These are phyloP conservation scores for Halophytophthora polymorphica DNA, from an alignment of 352 stramenopile species.

Conservation along the genomic window DNA sequence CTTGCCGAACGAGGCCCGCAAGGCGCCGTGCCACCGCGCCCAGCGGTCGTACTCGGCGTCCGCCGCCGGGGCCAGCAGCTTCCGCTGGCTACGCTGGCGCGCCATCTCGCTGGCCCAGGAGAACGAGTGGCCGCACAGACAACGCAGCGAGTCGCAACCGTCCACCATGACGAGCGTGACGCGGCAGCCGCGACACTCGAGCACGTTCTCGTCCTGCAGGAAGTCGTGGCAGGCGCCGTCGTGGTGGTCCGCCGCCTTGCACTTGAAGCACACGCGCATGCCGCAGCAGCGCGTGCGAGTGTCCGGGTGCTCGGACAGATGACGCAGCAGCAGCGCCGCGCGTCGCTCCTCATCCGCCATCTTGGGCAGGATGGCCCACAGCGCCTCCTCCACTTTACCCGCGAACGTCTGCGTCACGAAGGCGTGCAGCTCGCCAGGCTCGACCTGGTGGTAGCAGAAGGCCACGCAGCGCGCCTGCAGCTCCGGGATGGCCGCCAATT, in stretches of 20 bases:
- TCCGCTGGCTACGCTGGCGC: constrained; percentile 47
- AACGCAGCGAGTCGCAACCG: constrained; percentile 49
- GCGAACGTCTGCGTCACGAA: constrained; percentile 28
- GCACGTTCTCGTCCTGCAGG: constrained; percentile 42
- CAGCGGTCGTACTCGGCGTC: constrained; percentile 28
- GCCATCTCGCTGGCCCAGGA: constrained; percentile 45
- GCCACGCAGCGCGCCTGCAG: constrained; percentile 21
- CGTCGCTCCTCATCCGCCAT: constrained; percentile 57
- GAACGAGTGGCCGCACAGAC: constrained; percentile 51
- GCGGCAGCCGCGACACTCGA: constrained; percentile 50
- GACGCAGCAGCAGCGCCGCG: constrained; percentile 42
- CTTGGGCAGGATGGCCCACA: constrained; percentile 33
- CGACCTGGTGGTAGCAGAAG: constrained; percentile 40
- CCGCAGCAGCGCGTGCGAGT: constrained; percentile 48
- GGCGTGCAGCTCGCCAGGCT: constrained; percentile 29
- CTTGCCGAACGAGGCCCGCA: constrained; percentile 20
- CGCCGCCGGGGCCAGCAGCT: constrained; percentile 32
- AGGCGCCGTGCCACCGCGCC: constrained; percentile 22
- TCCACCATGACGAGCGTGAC: constrained; percentile 68
- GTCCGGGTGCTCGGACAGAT: constrained; percentile 43
- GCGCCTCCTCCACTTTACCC: constrained; percentile 12
- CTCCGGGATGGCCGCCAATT: constrained; percentile 16
- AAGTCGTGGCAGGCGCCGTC: constrained; percentile 53
- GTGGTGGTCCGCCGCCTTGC: constrained; percentile 47
- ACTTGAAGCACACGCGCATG: constrained; percentile 55